phyloP scores from a whole-genome alignment of 257 asterid species.

The Lithospermum erythrorhizon region DNA sequence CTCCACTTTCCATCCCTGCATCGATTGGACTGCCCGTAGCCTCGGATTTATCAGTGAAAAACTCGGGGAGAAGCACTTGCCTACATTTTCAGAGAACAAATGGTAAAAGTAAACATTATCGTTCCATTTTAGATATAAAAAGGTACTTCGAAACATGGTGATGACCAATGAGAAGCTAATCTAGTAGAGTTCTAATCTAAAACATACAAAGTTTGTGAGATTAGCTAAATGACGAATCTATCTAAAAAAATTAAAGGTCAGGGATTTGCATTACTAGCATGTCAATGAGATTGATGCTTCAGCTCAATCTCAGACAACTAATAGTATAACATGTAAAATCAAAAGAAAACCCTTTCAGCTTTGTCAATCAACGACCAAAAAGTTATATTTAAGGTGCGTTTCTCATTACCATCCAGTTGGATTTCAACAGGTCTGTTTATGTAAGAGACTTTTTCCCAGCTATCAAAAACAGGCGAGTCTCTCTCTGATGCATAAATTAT shows the following conservation, averaged over 20 bases:
- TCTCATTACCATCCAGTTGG: constrained; percentile 47
- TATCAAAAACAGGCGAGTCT: neutral
- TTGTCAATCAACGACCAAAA: neutral
- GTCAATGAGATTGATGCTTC: neutral
- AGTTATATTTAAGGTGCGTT: neutral
- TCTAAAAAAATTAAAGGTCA: no score
- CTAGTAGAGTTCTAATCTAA: no score
- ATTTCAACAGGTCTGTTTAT: constrained; percentile 75
- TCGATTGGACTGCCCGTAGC: constrained; percentile 7
- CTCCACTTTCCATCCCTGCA: constrained; percentile 34
- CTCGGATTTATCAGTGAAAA: constrained; percentile 32
- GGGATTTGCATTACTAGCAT: no score
- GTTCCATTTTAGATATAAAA: no score
- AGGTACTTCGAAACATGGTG: no score
- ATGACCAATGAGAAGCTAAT: no score
- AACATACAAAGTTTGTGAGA: no score
- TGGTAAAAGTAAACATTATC: neutral
- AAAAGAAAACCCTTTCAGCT: neutral
- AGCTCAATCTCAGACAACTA: neutral
- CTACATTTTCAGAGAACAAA: constrained; percentile 30
- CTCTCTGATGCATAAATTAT: no score
- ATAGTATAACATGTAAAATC: neutral
- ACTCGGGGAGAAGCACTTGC: constrained; percentile 55
- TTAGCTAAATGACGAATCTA: no score
- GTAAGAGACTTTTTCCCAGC: constrained; percentile 80